These are phyloP conservation scores for Harringtonia aguacate DNA, from an alignment of 2,329 filamentous ascomycete species.

Conservation along the genomic window DNA sequence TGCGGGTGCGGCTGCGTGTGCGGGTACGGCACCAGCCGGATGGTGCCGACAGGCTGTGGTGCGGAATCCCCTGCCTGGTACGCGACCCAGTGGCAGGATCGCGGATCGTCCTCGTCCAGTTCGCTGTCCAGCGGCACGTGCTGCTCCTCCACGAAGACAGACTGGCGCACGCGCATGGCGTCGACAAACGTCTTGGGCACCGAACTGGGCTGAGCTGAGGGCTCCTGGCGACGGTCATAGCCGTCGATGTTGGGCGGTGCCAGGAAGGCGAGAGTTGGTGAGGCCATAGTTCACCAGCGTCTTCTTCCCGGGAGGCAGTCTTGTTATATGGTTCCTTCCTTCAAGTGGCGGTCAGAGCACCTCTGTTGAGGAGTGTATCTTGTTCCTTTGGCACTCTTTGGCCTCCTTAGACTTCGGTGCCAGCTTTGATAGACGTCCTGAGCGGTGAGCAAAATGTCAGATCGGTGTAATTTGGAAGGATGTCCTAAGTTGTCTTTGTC, in stretches of 20 bases:
- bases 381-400: no score
- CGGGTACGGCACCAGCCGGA: conserved; percentile 74
- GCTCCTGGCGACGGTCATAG: conserved; percentile 23
- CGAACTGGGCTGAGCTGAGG: conserved; percentile 30
- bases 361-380: no score
- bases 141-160: conserved; percentile 53
- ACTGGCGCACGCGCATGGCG: conserved; percentile 50
- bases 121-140: conserved; percentile 54
- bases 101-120: conserved; percentile 67
- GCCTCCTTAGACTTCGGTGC: no score
- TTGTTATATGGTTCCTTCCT: no score
- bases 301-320: no score
- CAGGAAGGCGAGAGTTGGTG: not conserved
- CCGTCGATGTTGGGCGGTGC: conserved; percentile 18
- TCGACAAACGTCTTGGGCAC: conserved; percentile 49
- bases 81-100: conserved; percentile 80
- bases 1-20: conserved; percentile 56
- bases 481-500: no score
- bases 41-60: conserved; percentile 54
- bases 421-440: no score
- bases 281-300: not conserved
- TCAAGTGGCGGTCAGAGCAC: no score
- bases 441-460: no score
- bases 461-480: no score
- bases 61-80: conserved; percentile 46